These are phyloP conservation scores for Schoenoplectus triqueter DNA, from an alignment of 202 grass and related monocot genomes.

Conservation along the genomic window DNA sequence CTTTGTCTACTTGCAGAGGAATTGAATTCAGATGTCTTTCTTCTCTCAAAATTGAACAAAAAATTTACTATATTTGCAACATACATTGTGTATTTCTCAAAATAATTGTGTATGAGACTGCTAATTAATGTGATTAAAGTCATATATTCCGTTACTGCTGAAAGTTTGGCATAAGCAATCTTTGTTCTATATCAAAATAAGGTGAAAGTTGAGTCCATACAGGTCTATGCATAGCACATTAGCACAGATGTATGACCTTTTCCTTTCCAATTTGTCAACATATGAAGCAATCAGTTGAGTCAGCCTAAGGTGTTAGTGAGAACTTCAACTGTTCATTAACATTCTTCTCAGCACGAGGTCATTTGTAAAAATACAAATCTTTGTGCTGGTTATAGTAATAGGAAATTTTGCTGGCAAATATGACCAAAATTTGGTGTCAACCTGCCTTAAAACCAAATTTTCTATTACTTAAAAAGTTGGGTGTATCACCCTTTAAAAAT, in stretches of 20 bases:
- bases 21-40: slow-evolving; percentile 22
- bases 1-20: slow-evolving; percentile 29
- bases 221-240: not conserved
- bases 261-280: not conserved
- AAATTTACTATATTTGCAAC: not conserved
- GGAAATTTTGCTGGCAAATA: not conserved
- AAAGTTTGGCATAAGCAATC: not conserved
- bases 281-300: slow-evolving; percentile 13
- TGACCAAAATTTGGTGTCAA: not conserved
- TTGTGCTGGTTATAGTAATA: slow-evolving; percentile 1
- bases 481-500: not conserved
- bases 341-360: not conserved
- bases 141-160: not conserved
- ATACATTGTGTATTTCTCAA: not conserved
- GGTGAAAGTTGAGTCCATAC: not conserved
- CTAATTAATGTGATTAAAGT: not conserved
- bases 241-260: not conserved
- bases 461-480: slow-evolving; percentile 22
- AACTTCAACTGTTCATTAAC: not conserved
- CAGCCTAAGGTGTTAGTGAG: slow-evolving; percentile 8
- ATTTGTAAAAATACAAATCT: slow-evolving; percentile 1
- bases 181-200: not conserved
- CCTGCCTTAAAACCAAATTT: not conserved
- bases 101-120: not conserved
- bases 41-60: slow-evolving; percentile 16